Base-by-base conservation (phyloP, 1,139 yeast genomes). In the Diutina ranongensis region DNA sequence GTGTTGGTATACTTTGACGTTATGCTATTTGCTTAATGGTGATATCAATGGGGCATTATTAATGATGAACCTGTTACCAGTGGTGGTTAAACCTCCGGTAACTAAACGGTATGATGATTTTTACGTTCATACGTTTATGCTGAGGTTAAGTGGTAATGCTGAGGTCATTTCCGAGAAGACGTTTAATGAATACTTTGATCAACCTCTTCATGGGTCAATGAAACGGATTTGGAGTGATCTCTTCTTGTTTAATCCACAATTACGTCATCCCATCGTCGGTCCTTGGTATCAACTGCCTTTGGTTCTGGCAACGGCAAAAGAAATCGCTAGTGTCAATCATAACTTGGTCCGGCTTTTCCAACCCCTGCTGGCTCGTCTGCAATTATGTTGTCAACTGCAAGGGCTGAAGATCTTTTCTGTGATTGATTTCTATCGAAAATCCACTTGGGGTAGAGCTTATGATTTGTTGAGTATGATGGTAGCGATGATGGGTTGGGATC, bases 391-490 rank as follows among this genome's bases (percentile, higher is more conserved):
- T 3, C 68, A 60, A 49, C 66, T 72, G 1, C 55, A 64, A 1
- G 65, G 66, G 3, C 46, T 51, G 5, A 52, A 62, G 4, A 52
- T 58, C 44, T 49, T 59, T 13, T 63, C 71, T 1, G 54, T 67
- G 3, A 49, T 66, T 20, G 71, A 68, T 47, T 68, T 67, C 49
- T 56, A 58, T 40, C 55, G 56, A 44, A 61, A 56, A 34, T 66
- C 72, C 0, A 66, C 72, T 2, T 69, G 74, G 73, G 74, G 74
- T 4, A 59, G 71, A 46, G 57, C 67, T 41, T 70, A 68, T 51
- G 72, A 68, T 48, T 52, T 70, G 35, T 49, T 70, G 44, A 61
- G 72, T 3, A 57, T 65, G 28, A 56, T 69, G 38, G 61, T 66
- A 1, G 72, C 74, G 1, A 48, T 60, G 18, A 57, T 62, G 28